Evolutionary conservation across 2,329 filamentous ascomycete species (phyloP).

Genomic region (Colletotrichum limetticola): DNA sequence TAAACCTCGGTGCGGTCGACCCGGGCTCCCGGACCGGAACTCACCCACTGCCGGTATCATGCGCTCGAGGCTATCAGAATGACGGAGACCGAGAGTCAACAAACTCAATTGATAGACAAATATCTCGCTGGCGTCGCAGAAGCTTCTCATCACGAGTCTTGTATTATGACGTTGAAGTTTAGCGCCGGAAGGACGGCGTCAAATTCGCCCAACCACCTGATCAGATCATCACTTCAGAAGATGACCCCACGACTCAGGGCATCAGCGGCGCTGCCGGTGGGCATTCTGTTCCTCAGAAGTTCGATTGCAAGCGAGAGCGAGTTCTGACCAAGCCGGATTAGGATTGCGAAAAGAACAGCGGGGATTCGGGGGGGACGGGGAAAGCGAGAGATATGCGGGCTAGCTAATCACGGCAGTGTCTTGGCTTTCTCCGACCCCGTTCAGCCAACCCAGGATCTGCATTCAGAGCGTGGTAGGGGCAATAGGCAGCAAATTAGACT

Average conservation of each 20-base stretch:
- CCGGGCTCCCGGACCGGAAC: too few species aligned
- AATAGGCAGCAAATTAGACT: neutral
- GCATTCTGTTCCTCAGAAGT: neutral
- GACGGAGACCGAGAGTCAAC: too few species aligned
- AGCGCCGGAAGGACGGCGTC: neutral
- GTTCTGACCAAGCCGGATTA: neutral
- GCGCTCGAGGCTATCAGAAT: too few species aligned
- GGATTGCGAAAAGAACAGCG: neutral
- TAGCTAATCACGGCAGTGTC: constrained; percentile 3
- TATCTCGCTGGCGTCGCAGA: too few species aligned
- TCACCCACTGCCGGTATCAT: too few species aligned
- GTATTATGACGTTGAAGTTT: too few species aligned
- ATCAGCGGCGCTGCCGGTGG: neutral
- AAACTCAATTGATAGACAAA: too few species aligned
- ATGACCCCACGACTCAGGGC: neutral
- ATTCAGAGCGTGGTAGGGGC: neutral
- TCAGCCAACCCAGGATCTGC: constrained; percentile 2
- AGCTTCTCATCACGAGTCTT: too few species aligned
- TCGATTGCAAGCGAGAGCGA: neutral
- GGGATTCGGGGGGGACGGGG: neutral
- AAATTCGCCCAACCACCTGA: neutral
- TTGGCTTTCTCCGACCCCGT: neutral
- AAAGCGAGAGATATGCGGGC: neutral
- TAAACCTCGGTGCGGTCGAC: too few species aligned
- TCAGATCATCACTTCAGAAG: neutral